phyloP scores from a whole-genome alignment of 768 basidiomycete genomes.

The Boletus pseudopeckii region DNA sequence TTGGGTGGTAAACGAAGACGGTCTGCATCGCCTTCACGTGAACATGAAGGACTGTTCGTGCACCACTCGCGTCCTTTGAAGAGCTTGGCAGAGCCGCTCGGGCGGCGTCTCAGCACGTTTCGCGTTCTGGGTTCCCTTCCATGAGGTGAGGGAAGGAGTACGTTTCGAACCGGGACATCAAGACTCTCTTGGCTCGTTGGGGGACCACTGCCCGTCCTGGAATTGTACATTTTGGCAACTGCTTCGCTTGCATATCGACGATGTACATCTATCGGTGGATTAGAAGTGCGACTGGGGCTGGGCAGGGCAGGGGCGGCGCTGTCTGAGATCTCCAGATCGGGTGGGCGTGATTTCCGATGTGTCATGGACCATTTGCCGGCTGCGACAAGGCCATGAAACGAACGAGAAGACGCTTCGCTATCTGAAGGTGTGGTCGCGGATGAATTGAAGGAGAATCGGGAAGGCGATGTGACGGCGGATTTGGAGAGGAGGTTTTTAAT shows the following conservation, averaged over 20 bases:
- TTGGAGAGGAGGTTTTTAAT: slow-evolving; percentile 38
- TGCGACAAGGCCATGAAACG: slow-evolving; percentile 5
- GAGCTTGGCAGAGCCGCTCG: slow-evolving; percentile 26
- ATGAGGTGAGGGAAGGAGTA: not conserved
- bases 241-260: slow-evolving; percentile 21
- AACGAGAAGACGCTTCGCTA: slow-evolving; percentile 5
- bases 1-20: not conserved
- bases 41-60: slow-evolving; percentile 5
- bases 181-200: slow-evolving; percentile 15
- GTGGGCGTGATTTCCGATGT: slow-evolving; percentile 20
- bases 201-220: not conserved
- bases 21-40: not conserved
- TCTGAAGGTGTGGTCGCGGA: slow-evolving; percentile 4
- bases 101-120: slow-evolving; percentile 32
- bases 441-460: slow-evolving; percentile 23
- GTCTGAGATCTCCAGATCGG: slow-evolving; percentile 23
- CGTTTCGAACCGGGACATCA: slow-evolving; percentile 5
- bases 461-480: slow-evolving; percentile 24
- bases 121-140: slow-evolving; percentile 22
- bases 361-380: slow-evolving; percentile 15
- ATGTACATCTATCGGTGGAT: slow-evolving; percentile 11
- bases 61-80: slow-evolving; percentile 13
- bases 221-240: slow-evolving; percentile 1
- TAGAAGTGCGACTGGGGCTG: not conserved
- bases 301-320: slow-evolving; percentile 1